Percentiles rank a stretch among this genome's conserved stretches.
These are phyloP conservation scores for Salisapilia sapeloensis DNA, from an alignment of 352 stramenopile genomes.

Conservation along the genomic window DNA sequence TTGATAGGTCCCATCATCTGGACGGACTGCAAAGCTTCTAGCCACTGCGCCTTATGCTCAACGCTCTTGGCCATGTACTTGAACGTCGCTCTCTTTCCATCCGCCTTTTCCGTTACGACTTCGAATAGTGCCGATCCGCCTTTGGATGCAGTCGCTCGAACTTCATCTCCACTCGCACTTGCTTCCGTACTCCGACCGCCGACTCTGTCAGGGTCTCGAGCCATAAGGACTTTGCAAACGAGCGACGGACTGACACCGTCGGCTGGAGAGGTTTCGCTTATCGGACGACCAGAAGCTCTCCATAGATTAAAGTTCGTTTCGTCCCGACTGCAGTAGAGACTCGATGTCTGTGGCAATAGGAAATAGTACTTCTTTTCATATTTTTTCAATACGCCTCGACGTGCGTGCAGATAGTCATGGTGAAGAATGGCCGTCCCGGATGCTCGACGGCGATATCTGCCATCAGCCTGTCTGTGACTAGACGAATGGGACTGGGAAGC, in stretches of 20 bases:
- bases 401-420: constrained; percentile 31
- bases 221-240: constrained; percentile 35
- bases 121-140: too few relatives aligned
- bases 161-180: constrained; percentile 9
- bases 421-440: constrained; percentile 2
- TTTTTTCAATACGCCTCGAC: constrained; percentile 29
- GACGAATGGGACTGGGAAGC: too few relatives aligned
- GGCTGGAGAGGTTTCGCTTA: constrained; percentile 10
- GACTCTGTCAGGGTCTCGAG: too few relatives aligned
- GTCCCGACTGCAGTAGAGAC: constrained; percentile 47
- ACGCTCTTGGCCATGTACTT: constrained; percentile 20
- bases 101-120: constrained; percentile 14
- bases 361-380: constrained; percentile 60
- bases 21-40: constrained; percentile 34
- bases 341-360: constrained; percentile 9
- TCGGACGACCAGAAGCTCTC: constrained; percentile 20
- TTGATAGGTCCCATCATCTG: constrained; percentile 11
- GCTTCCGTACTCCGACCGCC: too few relatives aligned
- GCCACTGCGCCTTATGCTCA: constrained; percentile 24
- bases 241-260: constrained; percentile 14
- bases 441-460: constrained; percentile 1
- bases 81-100: constrained; percentile 24
- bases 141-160: constrained; percentile 13
- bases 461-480: constrained; percentile 2
- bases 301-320: constrained; percentile 46